Evolutionary conservation across 2,329 filamentous ascomycete genomes (phyloP).

Genomic region (Fusarium fujikuroi): DNA sequence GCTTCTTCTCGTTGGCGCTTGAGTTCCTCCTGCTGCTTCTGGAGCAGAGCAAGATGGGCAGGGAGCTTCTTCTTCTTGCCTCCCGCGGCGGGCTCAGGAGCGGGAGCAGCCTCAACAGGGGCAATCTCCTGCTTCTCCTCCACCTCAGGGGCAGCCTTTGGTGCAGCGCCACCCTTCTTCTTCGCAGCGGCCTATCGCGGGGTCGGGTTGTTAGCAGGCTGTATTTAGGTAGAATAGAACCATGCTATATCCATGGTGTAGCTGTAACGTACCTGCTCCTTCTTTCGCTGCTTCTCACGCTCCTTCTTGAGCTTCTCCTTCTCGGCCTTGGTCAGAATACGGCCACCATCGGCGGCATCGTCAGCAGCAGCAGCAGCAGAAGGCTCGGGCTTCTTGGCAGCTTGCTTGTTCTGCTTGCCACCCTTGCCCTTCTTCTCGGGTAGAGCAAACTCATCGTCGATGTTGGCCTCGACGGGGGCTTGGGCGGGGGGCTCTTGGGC

Average conservation of each 20-base stretch:
- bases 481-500: slow-evolving; percentile 72
- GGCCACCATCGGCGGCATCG: slow-evolving; percentile 67
- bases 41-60: slow-evolving; percentile 75
- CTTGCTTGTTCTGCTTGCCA: slow-evolving; percentile 55
- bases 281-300: slow-evolving; percentile 97
- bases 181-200: slow-evolving; percentile 70
- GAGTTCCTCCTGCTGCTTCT: slow-evolving; percentile 87
- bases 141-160: slow-evolving; percentile 66
- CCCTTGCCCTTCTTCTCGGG: slow-evolving; percentile 81
- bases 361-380: slow-evolving; percentile 65
- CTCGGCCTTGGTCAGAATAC: slow-evolving; percentile 94
- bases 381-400: slow-evolving; percentile 57
- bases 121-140: slow-evolving; percentile 68
- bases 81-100: slow-evolving; percentile 55
- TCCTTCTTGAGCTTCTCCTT: slow-evolving; percentile 99
- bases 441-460: slow-evolving; percentile 87
- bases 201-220: slow-evolving; percentile 20
- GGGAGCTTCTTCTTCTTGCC: slow-evolving; percentile 91
- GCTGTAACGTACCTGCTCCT: slow-evolving; percentile 78
- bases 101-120: slow-evolving; percentile 37
- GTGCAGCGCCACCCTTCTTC: slow-evolving; percentile 71
- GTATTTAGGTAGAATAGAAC: background rate
- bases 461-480: slow-evolving; percentile 81
- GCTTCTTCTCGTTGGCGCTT: slow-evolving; percentile 74
- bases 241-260: background rate